Evolutionary conservation across 345 rosid genomes (phyloP).

Genomic region (Rhodomyrtus tomentosa): DNA sequence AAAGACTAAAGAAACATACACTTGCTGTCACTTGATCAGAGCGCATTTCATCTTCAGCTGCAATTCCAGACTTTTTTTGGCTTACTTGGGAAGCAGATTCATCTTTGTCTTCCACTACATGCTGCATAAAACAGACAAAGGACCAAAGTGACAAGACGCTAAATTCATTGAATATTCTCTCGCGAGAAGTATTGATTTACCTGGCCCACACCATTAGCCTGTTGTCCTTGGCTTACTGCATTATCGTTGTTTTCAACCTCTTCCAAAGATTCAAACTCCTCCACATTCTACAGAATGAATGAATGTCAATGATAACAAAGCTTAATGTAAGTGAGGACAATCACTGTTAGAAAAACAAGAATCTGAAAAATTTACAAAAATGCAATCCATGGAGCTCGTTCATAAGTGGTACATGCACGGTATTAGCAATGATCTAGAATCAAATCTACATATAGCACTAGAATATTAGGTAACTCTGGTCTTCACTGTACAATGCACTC

Average conservation of each 20-base stretch:
- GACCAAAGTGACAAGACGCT: neutral
- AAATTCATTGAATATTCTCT: neutral
- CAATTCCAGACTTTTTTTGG: conserved; percentile 19
- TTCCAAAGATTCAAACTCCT: neutral
- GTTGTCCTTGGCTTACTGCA: conserved; percentile 18
- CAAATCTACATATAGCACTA: neutral
- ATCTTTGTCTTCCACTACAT: conserved; percentile 15
- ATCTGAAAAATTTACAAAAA: neutral
- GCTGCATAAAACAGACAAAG: conserved; percentile 18
- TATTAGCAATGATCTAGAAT: neutral
- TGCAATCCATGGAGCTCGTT: neutral
- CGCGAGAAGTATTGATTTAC: conserved; percentile 11
- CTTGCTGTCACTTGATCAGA: conserved; percentile 11
- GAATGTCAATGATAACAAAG: neutral
- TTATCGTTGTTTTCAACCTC: conserved; percentile 19
- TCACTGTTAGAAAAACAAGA: neutral
- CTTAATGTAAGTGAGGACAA: neutral
- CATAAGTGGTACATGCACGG: neutral
- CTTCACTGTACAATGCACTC: neutral
- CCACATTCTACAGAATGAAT: conserved; percentile 10
- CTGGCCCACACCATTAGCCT: conserved; percentile 24
- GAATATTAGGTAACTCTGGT: neutral
- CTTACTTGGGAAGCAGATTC: conserved; percentile 20
- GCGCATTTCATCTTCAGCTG: conserved; percentile 20
- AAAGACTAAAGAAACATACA: neutral